Percentiles rank a stretch among this genome's conserved stretches.
phyloP scores from a whole-genome alignment of 192 early-diverging fungal genomes.

The Thamnidium elegans region DNA sequence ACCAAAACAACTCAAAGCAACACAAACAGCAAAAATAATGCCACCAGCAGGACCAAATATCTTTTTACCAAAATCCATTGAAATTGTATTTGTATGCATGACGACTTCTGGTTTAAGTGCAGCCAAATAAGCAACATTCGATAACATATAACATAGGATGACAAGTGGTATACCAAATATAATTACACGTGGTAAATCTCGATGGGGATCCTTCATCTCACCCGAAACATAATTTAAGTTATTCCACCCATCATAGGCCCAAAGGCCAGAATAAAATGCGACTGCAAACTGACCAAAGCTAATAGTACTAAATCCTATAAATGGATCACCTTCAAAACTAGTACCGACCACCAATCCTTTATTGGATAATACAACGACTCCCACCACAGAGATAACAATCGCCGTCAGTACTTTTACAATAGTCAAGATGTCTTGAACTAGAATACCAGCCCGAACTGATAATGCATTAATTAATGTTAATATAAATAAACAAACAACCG shows the following conservation, averaged over 20 bases:
- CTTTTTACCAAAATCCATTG: slow-evolving; percentile 69
- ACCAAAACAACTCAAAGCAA: slow-evolving; percentile 71
- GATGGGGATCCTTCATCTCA: slow-evolving; percentile 80
- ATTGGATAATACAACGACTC: slow-evolving; percentile 62
- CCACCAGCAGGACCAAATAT: slow-evolving; percentile 66
- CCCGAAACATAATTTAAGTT: slow-evolving; percentile 80
- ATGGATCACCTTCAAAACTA: slow-evolving; percentile 61
- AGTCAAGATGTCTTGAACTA: slow-evolving; percentile 71
- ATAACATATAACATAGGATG: slow-evolving; percentile 71
- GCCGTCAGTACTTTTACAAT: slow-evolving; percentile 69
- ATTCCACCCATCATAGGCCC: slow-evolving; percentile 67
- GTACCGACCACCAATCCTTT: slow-evolving; percentile 39
- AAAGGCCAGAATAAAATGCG: slow-evolving; percentile 67
- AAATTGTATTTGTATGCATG: slow-evolving; percentile 61
- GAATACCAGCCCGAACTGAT: slow-evolving; percentile 60
- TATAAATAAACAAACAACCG: slow-evolving; percentile 53
- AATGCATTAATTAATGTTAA: slow-evolving; percentile 67
- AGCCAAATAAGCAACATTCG: slow-evolving; percentile 80
- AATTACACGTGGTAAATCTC: slow-evolving; percentile 78
- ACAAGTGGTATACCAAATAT: slow-evolving; percentile 71
- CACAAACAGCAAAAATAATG: slow-evolving; percentile 67
- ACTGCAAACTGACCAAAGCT: slow-evolving; percentile 68
- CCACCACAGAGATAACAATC: slow-evolving; percentile 63
- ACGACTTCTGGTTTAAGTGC: slow-evolving; percentile 70
- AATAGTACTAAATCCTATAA: slow-evolving; percentile 50